phyloP scores from a whole-genome alignment of 371 early-diverging fungal species.

The Lichtheimia corymbifera region DNA sequence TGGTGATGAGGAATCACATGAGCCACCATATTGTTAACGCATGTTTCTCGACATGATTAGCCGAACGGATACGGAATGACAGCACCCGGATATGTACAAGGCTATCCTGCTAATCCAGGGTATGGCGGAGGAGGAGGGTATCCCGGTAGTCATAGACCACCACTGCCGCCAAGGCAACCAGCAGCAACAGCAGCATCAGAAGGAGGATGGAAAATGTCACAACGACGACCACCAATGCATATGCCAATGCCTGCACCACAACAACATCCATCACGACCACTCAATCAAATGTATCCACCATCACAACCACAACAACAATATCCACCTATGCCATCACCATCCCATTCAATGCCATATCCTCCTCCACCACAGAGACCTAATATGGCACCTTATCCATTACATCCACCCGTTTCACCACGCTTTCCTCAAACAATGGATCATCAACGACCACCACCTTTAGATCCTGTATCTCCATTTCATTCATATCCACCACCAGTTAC shows the following conservation, averaged over 20 bases:
- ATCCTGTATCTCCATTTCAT: too few species aligned
- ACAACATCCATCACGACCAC: background rate
- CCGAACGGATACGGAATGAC: too few species aligned
- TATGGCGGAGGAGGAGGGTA: too few species aligned
- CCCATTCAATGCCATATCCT: background rate
- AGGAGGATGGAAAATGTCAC: background rate
- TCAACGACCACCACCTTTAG: background rate
- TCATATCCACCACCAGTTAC: too few species aligned
- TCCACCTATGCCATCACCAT: background rate
- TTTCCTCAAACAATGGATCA: background rate
- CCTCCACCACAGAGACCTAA: background rate
- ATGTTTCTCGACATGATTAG: too few species aligned
- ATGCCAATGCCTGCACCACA: conserved; percentile 3
- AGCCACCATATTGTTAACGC: too few species aligned
- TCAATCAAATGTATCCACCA: background rate
- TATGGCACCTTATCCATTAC: background rate
- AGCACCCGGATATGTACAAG: too few species aligned
- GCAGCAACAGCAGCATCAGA: background rate
- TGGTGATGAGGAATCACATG: too few species aligned
- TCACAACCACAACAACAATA: background rate
- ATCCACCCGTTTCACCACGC: background rate
- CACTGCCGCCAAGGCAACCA: background rate
- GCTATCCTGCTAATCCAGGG: too few species aligned
- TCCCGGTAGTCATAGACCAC: background rate
- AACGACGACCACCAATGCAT: background rate